A percentile compares a stretch with the other conserved stretches of the same genome.
Evolutionary conservation across 345 rosid genomes (phyloP).

Genomic region (Corymbia maculata): DNA sequence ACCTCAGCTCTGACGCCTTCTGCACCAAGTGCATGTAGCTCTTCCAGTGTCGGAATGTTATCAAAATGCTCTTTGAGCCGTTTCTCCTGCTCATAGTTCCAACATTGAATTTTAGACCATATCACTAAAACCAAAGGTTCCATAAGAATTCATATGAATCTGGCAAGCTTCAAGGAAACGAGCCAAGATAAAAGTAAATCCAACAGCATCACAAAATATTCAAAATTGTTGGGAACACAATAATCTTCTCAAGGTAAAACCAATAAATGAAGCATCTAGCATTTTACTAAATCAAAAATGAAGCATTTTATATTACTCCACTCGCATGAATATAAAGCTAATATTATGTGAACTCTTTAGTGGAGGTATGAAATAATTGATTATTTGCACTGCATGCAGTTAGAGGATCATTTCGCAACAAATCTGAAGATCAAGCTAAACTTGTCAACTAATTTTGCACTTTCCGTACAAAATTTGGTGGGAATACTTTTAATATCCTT

Average conservation of each 20-base stretch:
- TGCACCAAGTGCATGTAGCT: constrained; percentile 71
- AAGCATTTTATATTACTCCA: neutral
- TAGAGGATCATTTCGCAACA: neutral
- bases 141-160: neutral
- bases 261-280: neutral
- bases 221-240: neutral
- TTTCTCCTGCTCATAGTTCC: constrained; percentile 46
- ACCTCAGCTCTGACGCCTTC: constrained; percentile 71
- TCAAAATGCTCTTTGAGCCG: constrained; percentile 68
- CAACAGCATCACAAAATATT: neutral
- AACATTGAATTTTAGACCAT: neutral
- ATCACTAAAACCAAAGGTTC: neutral
- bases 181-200: neutral
- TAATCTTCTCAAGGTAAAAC: neutral
- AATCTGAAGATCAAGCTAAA: neutral
- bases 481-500: neutral
- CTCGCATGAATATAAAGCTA: neutral
- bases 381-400: neutral
- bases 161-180: neutral
- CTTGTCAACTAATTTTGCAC: neutral
- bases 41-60: constrained; percentile 72
- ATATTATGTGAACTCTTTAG: neutral
- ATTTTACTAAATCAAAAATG: neutral
- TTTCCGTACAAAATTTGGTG: neutral
- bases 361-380: neutral